A percentile compares a stretch with the other conserved stretches of the same genome.
Conservation (phyloP, 208 protist genomes). For the Trypanosoma mega region DNA sequence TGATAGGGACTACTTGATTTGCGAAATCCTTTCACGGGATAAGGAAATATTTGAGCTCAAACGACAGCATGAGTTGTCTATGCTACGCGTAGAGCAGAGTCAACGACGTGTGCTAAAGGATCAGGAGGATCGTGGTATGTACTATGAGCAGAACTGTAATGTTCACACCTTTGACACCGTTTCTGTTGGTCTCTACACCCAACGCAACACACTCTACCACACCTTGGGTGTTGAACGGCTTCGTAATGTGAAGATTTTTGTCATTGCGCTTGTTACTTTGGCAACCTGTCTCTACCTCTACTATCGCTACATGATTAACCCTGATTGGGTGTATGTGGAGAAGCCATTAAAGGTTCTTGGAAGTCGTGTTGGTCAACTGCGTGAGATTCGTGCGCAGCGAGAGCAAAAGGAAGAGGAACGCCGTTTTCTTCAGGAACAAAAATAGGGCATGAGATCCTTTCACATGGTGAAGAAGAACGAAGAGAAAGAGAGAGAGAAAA, state of each 20-base stretch:
- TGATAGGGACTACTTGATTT: conserved; percentile 65
- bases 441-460: neutral
- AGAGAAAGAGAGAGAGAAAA: no score
- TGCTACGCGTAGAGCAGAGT: conserved; percentile 86
- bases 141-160: conserved; percentile 92
- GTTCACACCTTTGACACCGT: conserved; percentile 89
- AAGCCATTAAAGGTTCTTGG: conserved; percentile 70
- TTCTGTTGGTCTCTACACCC: conserved; percentile 79
- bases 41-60: conserved; percentile 90
- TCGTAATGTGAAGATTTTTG: conserved; percentile 82
- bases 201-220: conserved; percentile 87
- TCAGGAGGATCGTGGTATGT: conserved; percentile 88
- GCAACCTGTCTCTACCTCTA: conserved; percentile 76
- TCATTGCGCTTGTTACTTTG: conserved; percentile 59
- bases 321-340: conserved; percentile 79
- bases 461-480: neutral
- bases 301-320: conserved; percentile 88
- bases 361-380: conserved; percentile 62
- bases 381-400: conserved; percentile 49
- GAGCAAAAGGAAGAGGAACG: conserved; percentile 45
- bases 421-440: conserved; percentile 7
- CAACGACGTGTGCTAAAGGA: conserved; percentile 83
- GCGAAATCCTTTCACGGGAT: conserved; percentile 73
- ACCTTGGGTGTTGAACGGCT: conserved; percentile 81
- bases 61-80: conserved; percentile 88